A percentile compares a stretch with the other conserved stretches of the same genome.
phyloP scores from a whole-genome alignment of 2,329 filamentous ascomycete genomes.

The Sarocladium strictum region DNA sequence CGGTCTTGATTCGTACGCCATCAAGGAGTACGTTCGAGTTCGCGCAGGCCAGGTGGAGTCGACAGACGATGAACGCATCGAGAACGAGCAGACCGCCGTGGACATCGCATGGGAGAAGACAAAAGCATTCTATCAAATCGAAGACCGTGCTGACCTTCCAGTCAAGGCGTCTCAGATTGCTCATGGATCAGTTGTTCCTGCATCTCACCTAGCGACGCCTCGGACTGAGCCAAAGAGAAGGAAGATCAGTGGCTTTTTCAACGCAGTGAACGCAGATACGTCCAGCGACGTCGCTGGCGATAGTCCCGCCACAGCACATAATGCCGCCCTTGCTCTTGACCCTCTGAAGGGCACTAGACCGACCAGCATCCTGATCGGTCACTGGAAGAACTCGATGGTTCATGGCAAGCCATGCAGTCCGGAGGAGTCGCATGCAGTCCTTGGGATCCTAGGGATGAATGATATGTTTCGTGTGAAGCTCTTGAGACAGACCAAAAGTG shows the following conservation, averaged over 20 bases:
- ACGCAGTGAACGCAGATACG: slow-evolving; percentile 25
- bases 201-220: slow-evolving; percentile 24
- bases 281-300: slow-evolving; percentile 14
- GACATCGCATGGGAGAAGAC: slow-evolving; percentile 4
- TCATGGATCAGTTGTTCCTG: slow-evolving; percentile 44
- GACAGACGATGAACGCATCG: slow-evolving; percentile 30
- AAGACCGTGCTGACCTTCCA: slow-evolving; percentile 1
- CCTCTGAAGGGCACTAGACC: slow-evolving; percentile 47
- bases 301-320: neutral
- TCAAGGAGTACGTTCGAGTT: slow-evolving; percentile 59
- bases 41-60: slow-evolving; percentile 28
- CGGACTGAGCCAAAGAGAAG: slow-evolving; percentile 41
- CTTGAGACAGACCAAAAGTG: slow-evolving; percentile 53
- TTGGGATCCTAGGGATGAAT: slow-evolving; percentile 55
- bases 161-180: slow-evolving; percentile 34
- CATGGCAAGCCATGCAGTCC: slow-evolving; percentile 18
- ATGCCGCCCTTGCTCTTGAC: slow-evolving; percentile 24
- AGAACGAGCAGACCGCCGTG: slow-evolving; percentile 36
- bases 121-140: slow-evolving; percentile 1
- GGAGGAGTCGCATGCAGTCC: slow-evolving; percentile 54
- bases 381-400: slow-evolving; percentile 51
- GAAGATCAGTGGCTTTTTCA: slow-evolving; percentile 32
- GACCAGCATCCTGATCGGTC: slow-evolving; percentile 52
- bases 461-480: slow-evolving; percentile 62
- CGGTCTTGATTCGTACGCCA: slow-evolving; percentile 47